phyloP scores from a whole-genome alignment of 495 filamentous ascomycete genomes.

The Trichoderma gamsii region DNA sequence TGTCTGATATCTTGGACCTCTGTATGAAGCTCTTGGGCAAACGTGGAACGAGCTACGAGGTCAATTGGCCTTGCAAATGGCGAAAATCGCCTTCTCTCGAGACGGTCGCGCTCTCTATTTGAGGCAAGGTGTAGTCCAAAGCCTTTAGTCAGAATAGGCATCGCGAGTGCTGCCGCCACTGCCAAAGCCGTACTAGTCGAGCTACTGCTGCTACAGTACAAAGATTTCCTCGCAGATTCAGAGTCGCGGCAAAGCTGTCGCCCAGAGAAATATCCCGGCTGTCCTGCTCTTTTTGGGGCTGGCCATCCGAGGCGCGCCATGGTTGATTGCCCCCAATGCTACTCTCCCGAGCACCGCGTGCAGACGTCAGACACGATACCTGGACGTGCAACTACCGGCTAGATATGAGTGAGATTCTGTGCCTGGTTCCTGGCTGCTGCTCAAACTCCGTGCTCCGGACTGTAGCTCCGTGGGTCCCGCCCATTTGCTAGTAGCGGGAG shows the following conservation, averaged over 20 bases:
- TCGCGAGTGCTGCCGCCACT: too few species aligned
- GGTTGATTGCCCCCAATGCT: conserved; percentile 2
- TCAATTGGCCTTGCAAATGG: too few species aligned
- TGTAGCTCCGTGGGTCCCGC: neutral
- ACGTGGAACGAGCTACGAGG: too few species aligned
- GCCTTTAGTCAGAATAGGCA: too few species aligned
- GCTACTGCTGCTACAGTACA: neutral
- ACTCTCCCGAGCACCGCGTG: neutral
- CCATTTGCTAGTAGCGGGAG: neutral
- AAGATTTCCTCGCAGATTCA: too few species aligned
- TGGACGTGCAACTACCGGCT: neutral
- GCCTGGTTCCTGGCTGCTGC: conserved; percentile 2
- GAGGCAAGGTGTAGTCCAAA: too few species aligned
- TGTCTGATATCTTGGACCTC: too few species aligned
- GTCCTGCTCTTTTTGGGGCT: conserved; percentile 13
- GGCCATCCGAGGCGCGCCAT: neutral
- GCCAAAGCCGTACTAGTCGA: too few species aligned
- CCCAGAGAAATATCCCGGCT: neutral
- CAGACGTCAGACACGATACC: neutral
- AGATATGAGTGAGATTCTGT: neutral
- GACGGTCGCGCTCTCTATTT: too few species aligned
- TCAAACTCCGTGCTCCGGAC: too few species aligned
- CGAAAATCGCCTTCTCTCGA: too few species aligned
- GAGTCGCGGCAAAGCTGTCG: neutral
- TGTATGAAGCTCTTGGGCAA: too few species aligned